These are phyloP conservation scores for Periglandula ipomoeae DNA, from an alignment of 2,329 filamentous ascomycete genomes.

Conservation along the genomic window DNA sequence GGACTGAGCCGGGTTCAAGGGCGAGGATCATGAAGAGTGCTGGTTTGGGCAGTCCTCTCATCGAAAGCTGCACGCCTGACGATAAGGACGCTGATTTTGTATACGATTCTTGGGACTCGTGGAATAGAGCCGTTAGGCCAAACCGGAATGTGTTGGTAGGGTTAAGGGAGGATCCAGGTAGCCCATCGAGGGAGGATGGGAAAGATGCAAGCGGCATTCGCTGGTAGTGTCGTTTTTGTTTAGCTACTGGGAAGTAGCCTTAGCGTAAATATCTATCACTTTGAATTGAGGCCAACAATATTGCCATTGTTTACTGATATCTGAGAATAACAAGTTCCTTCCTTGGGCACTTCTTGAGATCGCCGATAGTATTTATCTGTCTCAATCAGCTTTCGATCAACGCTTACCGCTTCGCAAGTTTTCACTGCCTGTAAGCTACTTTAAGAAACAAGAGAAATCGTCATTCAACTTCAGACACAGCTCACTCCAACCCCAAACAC, in stretches of 20 bases:
- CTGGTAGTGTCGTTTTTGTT: background rate
- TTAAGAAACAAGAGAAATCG: too few species aligned
- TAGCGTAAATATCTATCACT: background rate
- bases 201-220: background rate
- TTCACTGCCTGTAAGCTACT: too few species aligned
- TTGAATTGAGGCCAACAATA: too few species aligned
- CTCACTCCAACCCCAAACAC: background rate
- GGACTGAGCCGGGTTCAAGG: background rate
- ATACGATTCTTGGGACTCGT: background rate
- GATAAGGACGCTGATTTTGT: conserved; percentile 8
- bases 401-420: too few species aligned
- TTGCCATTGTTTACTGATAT: too few species aligned
- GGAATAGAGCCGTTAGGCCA: background rate
- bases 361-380: too few species aligned
- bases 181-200: background rate
- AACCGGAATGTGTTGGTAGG: background rate
- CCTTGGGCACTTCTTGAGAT: too few species aligned
- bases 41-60: conserved; percentile 16
- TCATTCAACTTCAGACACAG: too few species aligned
- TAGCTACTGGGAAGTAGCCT: background rate
- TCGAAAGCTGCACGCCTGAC: conserved; percentile 10
- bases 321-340: too few species aligned
- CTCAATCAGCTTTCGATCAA: too few species aligned
- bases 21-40: conserved; percentile 12
- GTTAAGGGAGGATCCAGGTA: background rate